phyloP scores from a whole-genome alignment of 1,284 basidiomycete species.

The Trichosporon asahii region DNA sequence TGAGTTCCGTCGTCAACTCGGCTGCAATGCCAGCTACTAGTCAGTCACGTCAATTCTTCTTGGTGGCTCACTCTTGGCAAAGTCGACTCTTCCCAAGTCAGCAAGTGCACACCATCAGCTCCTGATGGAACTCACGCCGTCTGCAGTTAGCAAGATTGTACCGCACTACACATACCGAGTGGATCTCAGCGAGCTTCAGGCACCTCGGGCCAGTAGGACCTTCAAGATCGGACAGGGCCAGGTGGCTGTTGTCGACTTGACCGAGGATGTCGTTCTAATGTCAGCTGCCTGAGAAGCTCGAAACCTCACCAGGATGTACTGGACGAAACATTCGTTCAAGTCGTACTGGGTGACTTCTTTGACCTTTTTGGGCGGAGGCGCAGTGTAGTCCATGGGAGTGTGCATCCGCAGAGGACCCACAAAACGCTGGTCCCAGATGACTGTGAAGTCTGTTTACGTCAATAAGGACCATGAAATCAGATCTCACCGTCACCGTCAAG shows the following conservation, averaged over 20 bases:
- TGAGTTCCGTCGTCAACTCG: conserved; percentile 27
- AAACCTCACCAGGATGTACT: conserved; percentile 40
- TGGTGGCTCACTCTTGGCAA: conserved; percentile 47
- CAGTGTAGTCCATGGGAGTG: conserved; percentile 47
- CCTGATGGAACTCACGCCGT: conserved; percentile 32
- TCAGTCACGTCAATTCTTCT: not conserved
- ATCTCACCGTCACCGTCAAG: conserved; percentile 47
- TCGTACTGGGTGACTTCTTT: conserved; percentile 40
- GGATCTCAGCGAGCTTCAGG: conserved; percentile 37
- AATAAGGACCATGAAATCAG: fast-evolving
- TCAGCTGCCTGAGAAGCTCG: not conserved
- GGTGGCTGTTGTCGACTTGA: conserved; percentile 47
- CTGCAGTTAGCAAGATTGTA: conserved; percentile 26
- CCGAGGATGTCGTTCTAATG: conserved; percentile 48
- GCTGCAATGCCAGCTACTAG: conserved; percentile 44
- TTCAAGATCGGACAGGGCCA: conserved; percentile 41
- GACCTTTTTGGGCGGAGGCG: conserved; percentile 38
- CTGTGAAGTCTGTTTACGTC: conserved; percentile 39
- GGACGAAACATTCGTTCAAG: conserved; percentile 50
- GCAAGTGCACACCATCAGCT: not conserved
- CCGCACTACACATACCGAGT: conserved; percentile 36
- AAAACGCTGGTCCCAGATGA: conserved; percentile 51
- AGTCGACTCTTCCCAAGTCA: conserved; percentile 41
- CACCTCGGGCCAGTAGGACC: conserved; percentile 24
- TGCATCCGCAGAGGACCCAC: conserved; percentile 34